Percentiles rank a stretch among this genome's conserved stretches.
phyloP scores from a whole-genome alignment of 2,329 filamentous ascomycete species.

The Chrysoporthe cubensis region DNA sequence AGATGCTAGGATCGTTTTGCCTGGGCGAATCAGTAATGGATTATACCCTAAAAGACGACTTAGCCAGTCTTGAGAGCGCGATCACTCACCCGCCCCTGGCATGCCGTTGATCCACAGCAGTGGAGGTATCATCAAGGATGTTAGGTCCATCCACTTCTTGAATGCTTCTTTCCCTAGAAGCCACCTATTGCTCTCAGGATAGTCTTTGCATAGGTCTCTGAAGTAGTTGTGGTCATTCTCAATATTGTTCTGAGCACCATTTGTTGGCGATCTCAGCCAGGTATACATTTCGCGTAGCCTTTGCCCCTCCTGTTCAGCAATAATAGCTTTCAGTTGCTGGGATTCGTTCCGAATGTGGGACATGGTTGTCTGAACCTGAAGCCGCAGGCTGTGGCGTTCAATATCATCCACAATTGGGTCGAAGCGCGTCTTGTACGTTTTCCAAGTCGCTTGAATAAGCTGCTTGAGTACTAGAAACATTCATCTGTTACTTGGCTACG shows the following conservation, averaged over 20 bases:
- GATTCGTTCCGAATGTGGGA: slow-evolving; percentile 33
- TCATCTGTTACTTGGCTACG: not conserved
- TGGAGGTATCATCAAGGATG: slow-evolving; percentile 30
- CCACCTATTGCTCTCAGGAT: slow-evolving; percentile 36
- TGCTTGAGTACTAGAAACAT: slow-evolving; percentile 35
- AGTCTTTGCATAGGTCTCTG: slow-evolving; percentile 29
- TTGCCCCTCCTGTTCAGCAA: not conserved
- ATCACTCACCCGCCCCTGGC: slow-evolving; percentile 42
- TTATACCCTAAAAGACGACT: not conserved
- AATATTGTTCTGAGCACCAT: slow-evolving; percentile 1
- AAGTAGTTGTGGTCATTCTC: slow-evolving; percentile 7
- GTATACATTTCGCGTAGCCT: slow-evolving; percentile 30
- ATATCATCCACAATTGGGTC: slow-evolving; percentile 37
- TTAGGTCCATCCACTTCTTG: slow-evolving; percentile 33
- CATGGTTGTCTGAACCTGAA: slow-evolving; percentile 38
- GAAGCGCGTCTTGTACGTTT: slow-evolving; percentile 36
- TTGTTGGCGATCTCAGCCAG: slow-evolving; percentile 13
- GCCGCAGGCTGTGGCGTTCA: slow-evolving; percentile 34
- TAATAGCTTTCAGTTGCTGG: not conserved
- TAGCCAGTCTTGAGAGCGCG: too few species aligned
- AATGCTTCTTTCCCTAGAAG: slow-evolving; percentile 35
- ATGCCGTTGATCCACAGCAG: slow-evolving; percentile 45
- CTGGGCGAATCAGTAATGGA: not conserved
- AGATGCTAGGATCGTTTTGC: slow-evolving; percentile 40
- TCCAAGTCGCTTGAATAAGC: slow-evolving; percentile 40